Evolutionary conservation across 352 stramenopile species (phyloP), one percentile per base, ranked within the genome.

Genomic region (Phytophthora vignae): DNA sequence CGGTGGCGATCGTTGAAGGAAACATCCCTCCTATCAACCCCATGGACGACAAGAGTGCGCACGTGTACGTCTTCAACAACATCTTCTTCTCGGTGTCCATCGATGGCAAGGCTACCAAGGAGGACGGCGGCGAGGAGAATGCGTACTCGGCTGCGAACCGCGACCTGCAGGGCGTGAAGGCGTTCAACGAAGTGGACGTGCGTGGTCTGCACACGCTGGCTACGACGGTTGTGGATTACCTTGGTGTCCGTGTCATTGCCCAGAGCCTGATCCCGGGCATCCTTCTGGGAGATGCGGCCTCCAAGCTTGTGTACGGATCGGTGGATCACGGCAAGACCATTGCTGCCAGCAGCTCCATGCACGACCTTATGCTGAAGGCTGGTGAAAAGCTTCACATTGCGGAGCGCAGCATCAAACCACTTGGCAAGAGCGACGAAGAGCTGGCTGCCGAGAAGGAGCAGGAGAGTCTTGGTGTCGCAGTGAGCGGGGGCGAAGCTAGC

Each of bases 21-120:
- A 90, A 98, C 67, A 97, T 99, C 67, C 83, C 85, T 49, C 90
- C 97, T 44, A 99, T 99, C 81, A 99, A 99, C 78, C 95, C 96
- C 12, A 98, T 98, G 83, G 97, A 99, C 74, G 84, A 93, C 22
- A 78, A 83, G 17, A 95, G 87, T 36, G 90, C 95, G 25, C 95
- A 98, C 72, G 96, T 99, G 33, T 99, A 98, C 75, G 89, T 99
- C 54, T 98, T 99, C 82, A 99, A 99, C 83, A 98, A 98, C 75
- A 99, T 99, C 64, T 99, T 99, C 81, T 99, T 99, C 73, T 98
- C 94, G 27, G 80, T 97, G 21, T 96, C 93, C 8, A 81, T 97
- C 21, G 92, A 98, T 62, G 88, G 90, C 22, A 90, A 74, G 0
- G 64, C 70, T 14, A 77, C 73, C 1, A 95, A 94, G 78, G 87